Evolutionary conservation across 495 filamentous ascomycete genomes (phyloP), one percentile per base, ranked within the genome.

Genomic region (Podospora anserina): DNA sequence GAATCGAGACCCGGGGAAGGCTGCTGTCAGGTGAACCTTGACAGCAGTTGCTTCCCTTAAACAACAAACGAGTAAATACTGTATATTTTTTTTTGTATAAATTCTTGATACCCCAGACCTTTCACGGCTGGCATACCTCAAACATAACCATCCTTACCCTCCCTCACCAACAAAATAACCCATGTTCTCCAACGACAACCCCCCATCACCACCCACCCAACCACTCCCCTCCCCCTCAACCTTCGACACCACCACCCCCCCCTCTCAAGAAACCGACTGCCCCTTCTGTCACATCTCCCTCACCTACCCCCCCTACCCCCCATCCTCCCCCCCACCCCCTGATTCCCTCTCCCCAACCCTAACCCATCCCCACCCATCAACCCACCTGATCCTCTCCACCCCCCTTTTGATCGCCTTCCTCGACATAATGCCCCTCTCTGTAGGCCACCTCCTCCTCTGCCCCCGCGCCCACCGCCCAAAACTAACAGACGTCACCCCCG

Each of bases 401-500:
- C 84, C 86, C 0, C 74, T 87, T 70, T 84, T 93, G 27, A 75
- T 97, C 34, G 94, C 92, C 34, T 97, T 97, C 78, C 83, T 97
- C 56, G 94, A 97, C 79, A 94, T 95, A 70, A 87, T 94, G 85
- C 94, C 94, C 13, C 85, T 97, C 34, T 87, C 89, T 0, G 79
- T 76, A 0, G 93, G 93, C 0, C 94, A 97, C 80, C 75, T 96
- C 1, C 86, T 97, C 0, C 81, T 97, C 23, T 88, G 86, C 30
- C 88, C 91, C 39, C 84, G 94, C 65, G 55, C 74, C 5, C 94
- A 97, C 82, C 82, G 84, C 65, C 85, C 87, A 69, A 94, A 90
- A 71, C 76, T 96, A 4, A 84, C 85, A 0, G 92, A 95, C 76
- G 78, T 91, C 54, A 82, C 76, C 1, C 77, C 84, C 15, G 70